Evolutionary conservation across 2,329 filamentous ascomycete species (phyloP), one percentile per base, ranked within the genome.

Genomic region (Periconia macrospinosa): DNA sequence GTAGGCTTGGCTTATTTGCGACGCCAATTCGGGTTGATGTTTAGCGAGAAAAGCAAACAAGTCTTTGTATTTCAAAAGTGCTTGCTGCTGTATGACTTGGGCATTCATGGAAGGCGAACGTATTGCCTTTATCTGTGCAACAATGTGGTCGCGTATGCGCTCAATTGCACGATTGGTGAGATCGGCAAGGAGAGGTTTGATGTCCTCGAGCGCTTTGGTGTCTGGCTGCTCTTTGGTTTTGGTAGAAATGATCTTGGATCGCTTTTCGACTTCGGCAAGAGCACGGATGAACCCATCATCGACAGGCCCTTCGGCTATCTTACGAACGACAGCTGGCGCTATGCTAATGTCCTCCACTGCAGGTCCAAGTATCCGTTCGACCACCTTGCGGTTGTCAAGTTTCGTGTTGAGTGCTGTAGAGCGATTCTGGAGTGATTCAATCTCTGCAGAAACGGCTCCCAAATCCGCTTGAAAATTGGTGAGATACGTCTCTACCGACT

Each of bases 31-130:
- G 1, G 89, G 79, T 65, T 97, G 92, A 60, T 93, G 89, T 62
- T 85, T 87, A 55, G 91, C 86, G 30, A 99, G 81, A 68, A 97
- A 99, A 6, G 85, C 82, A 74, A 88, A 99, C 0, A 97, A 78
- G 33, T 96, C 92, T 71, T 91, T 96, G 77, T 92, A 96, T 63
- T 85, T 88, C 46, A 97, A 78, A 63, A 99, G 92, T 55, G 88
- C 90, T 69, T 96, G 91, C 67, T 97, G 92, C 71, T 99, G 94
- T 46, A 99, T 92, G 53, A 97, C 89, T 71, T 99, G 94, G 2
- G 93, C 92, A 72, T 99, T 97, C 72, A 97, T 96, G 66, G 93
- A 94, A 14, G 94, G 94, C 23, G 93, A 96, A 52, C 94, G 86
- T 49, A 99, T 79, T 5, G 92, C 91, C 74, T 96, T 96, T 71